Evolutionary conservation across 2,329 filamentous ascomycete species (phyloP), one percentile per base, ranked within the genome.

Genomic region (Thielaviopsis populi): DNA sequence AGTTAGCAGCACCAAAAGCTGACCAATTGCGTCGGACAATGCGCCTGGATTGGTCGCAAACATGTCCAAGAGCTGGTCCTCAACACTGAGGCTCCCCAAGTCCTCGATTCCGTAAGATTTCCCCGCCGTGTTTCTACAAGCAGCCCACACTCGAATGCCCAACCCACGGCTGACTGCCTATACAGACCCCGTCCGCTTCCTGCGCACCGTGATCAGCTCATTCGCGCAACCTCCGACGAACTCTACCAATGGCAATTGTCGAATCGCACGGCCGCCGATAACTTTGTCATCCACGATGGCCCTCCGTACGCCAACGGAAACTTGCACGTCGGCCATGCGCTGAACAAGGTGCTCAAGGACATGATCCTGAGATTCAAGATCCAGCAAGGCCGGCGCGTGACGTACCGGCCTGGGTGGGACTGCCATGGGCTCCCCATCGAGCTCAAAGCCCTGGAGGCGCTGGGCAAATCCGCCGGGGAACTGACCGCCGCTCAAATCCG

Each of bases 301-400:
- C 94, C 94, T 0, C 94, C 94, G 0, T 99, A 97, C 73, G 94
- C 94, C 68, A 99, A 99, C 75, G 94, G 94, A 15, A 82, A 81
- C 54, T 81, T 99, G 10, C 94, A 99, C 71, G 84, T 95, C 66
- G 94, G 94, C 2, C 94, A 99, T 78, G 91, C 94, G 42, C 78
- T 99, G 71, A 99, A 99, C 75, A 99, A 99, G 76, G 87, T 97
- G 69, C 79, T 96, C 66, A 99, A 99, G 77, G 94, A 99, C 74
- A 88, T 97, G 70, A 89, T 95, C 67, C 80, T 91, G 69, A 83
- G 94, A 48, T 84, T 87, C 67, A 85, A 96, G 75, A 77, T 97
- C 66, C 84, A 88, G 66, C 81, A 86, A 71, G 94, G 80, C 69
- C 85, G 82, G 69, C 80, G 83, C 67, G 85, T 97, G 41, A 79